These are phyloP conservation scores for Candida vartiovaarae DNA, from an alignment of 805 yeast genomes.

Conservation along the genomic window DNA sequence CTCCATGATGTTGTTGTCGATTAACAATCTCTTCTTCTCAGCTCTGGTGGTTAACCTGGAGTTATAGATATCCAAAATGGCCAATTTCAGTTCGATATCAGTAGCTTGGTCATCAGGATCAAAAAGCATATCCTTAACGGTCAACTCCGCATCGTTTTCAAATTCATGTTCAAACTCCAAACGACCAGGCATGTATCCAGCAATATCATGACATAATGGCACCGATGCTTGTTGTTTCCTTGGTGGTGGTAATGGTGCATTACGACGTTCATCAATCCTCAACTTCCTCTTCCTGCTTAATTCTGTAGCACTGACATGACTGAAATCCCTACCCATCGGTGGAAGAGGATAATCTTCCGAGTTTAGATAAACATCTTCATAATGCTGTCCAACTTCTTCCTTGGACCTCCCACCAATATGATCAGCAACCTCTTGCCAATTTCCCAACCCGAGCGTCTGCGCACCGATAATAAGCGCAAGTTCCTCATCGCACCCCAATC, in stretches of 20 bases:
- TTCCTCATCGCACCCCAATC: slow-evolving; percentile 99
- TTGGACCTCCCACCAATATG: slow-evolving; percentile 88
- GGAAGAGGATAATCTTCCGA: slow-evolving; percentile 82
- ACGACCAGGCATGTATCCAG: slow-evolving; percentile 98
- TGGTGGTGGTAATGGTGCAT: slow-evolving; percentile 76
- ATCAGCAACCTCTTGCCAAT: slow-evolving; percentile 98
- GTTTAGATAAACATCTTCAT: slow-evolving; percentile 61
- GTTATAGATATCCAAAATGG: slow-evolving; percentile 84
- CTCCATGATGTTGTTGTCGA: slow-evolving; percentile 74
- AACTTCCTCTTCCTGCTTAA: slow-evolving; percentile 61
- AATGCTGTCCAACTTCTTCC: slow-evolving; percentile 87
- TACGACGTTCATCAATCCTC: slow-evolving; percentile 67
- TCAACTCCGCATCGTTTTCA: slow-evolving; percentile 93
- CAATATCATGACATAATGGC: slow-evolving; percentile 94
- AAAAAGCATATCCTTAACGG: slow-evolving; percentile 91
- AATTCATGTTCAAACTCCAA: slow-evolving; percentile 94
- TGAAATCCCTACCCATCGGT: slow-evolving; percentile 65
- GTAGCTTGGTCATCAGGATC: slow-evolving; percentile 87
- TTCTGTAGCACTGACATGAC: slow-evolving; percentile 52
- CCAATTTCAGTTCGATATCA: slow-evolving; percentile 84
- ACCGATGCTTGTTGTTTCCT: slow-evolving; percentile 86
- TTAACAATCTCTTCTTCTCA: slow-evolving; percentile 78
- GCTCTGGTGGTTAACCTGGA: slow-evolving; percentile 86
- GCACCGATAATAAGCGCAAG: slow-evolving; percentile 82
- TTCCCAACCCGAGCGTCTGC: slow-evolving; percentile 86